phyloP scores from a whole-genome alignment of 1,284 basidiomycete genomes.

The Ganoderma leucocontextum region DNA sequence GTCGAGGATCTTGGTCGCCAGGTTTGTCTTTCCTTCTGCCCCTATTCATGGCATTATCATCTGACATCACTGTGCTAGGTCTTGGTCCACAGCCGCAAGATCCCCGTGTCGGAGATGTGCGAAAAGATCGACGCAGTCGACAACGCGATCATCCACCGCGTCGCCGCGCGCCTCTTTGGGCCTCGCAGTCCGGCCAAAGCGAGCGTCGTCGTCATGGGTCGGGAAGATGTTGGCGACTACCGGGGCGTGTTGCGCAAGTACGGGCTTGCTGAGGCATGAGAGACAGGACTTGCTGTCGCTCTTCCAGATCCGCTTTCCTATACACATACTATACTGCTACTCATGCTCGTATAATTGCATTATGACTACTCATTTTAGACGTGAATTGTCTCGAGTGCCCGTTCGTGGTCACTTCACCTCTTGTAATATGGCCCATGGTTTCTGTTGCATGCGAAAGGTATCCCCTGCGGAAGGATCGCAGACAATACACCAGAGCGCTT shows the following conservation, averaged over 20 bases:
- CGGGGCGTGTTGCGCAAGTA: conserved; percentile 70
- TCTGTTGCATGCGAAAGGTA: too few species aligned
- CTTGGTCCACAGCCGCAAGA: conserved; percentile 90
- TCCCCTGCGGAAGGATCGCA: too few species aligned
- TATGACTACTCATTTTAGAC: conserved; percentile 13
- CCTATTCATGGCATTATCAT: conserved; percentile 2
- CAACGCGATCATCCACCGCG: conserved; percentile 72
- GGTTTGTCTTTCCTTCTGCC: conserved; percentile 48
- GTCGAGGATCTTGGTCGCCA: conserved; percentile 90
- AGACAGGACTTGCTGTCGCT: neutral
- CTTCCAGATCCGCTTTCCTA: neutral
- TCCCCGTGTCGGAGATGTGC: conserved; percentile 93
- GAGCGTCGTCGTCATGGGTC: conserved; percentile 78
- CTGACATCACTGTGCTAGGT: conserved; percentile 59
- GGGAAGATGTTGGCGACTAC: conserved; percentile 73
- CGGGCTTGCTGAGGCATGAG: conserved; percentile 55
- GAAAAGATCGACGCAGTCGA: conserved; percentile 88
- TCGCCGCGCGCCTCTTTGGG: conserved; percentile 79
- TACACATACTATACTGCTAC: conserved; percentile 19
- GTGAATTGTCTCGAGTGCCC: neutral
- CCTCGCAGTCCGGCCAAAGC: conserved; percentile 67
- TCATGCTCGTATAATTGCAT: conserved; percentile 2
- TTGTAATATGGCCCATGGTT: neutral
- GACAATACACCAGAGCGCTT: too few species aligned
- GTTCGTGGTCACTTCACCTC: neutral